A percentile compares a stretch with the other conserved stretches of the same genome.
These are phyloP conservation scores for Globisporangium rhizosaccharum DNA, from an alignment of 352 stramenopile species.

Conservation along the genomic window DNA sequence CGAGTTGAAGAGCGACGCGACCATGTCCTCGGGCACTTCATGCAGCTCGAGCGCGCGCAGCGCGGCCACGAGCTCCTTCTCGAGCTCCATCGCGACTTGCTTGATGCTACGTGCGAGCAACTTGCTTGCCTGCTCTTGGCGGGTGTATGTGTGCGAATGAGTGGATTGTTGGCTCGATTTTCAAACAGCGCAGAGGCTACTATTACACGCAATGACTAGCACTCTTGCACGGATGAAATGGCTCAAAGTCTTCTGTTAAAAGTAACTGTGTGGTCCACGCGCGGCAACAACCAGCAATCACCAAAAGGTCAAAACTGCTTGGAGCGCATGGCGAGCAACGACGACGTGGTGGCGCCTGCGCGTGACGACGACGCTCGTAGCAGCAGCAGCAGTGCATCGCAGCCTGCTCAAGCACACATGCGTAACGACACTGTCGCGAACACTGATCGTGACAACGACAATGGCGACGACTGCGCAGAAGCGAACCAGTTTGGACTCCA, in stretches of 20 bases:
- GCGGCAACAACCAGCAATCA: too few species aligned
- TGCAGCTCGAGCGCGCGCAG: slow-evolving; percentile 57
- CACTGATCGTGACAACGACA: not conserved
- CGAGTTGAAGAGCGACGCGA: slow-evolving; percentile 60
- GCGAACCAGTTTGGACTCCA: slow-evolving; percentile 68
- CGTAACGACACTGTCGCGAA: not conserved
- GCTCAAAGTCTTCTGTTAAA: not conserved
- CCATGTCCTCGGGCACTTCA: slow-evolving; percentile 38
- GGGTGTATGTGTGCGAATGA: not conserved
- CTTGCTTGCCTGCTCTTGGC: not conserved
- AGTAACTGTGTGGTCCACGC: too few species aligned
- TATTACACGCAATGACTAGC: not conserved
- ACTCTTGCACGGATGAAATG: not conserved
- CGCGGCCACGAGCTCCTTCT: slow-evolving; percentile 53
- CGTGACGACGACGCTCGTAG: not conserved
- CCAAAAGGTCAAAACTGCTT: not conserved
- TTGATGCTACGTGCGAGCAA: not conserved
- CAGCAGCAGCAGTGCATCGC: not conserved
- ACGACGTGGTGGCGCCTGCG: not conserved
- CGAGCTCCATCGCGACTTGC: slow-evolving; percentile 24
- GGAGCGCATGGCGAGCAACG: not conserved
- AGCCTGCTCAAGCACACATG: not conserved
- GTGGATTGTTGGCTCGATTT: slow-evolving; percentile 1
- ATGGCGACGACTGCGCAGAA: not conserved
- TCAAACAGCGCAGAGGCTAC: not conserved